phyloP scores from a whole-genome alignment of 2,329 filamentous ascomycete species.

The Penicillium sp. region DNA sequence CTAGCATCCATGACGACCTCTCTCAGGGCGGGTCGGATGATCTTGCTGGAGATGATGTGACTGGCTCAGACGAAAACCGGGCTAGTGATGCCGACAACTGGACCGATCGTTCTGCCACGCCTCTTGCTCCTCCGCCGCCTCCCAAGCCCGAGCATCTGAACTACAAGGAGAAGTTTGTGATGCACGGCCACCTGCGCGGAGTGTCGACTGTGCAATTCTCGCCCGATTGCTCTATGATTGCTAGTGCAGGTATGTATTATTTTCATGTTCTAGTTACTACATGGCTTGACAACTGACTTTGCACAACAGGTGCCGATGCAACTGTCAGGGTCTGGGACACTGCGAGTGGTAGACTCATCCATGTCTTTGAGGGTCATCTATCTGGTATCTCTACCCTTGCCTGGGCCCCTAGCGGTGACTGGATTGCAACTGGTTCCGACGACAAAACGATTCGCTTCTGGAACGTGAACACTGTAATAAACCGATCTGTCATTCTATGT shows the following conservation, averaged over 20 bases:
- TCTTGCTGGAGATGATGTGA: constrained; percentile 21
- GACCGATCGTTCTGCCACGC: constrained; percentile 33
- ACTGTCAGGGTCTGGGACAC: constrained; percentile 92
- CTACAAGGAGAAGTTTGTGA: constrained; percentile 67
- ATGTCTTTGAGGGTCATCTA: constrained; percentile 89
- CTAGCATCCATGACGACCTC: constrained; percentile 11
- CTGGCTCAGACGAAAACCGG: constrained; percentile 12
- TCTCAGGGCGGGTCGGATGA: constrained; percentile 14
- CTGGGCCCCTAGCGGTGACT: constrained; percentile 89
- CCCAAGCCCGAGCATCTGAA: constrained; percentile 58
- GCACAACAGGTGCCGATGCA: constrained; percentile 66
- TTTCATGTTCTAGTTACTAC: neutral
- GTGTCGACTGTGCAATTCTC: constrained; percentile 87
- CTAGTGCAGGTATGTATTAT: constrained; percentile 64
- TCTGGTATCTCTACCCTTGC: constrained; percentile 87
- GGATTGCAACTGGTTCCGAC: constrained; percentile 86
- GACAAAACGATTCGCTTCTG: constrained; percentile 95
- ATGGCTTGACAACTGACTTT: neutral
- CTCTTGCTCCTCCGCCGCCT: constrained; percentile 41
- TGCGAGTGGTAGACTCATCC: constrained; percentile 70
- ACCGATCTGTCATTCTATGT: neutral
- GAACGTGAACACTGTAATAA: constrained; percentile 60
- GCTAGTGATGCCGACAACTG: constrained; percentile 16
- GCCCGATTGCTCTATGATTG: constrained; percentile 84
- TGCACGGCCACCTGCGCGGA: constrained; percentile 74